Evolutionary conservation across 352 stramenopile genomes (phyloP), one percentile per base, ranked within the genome.

Genomic region (Globisporangium mamillatum): DNA sequence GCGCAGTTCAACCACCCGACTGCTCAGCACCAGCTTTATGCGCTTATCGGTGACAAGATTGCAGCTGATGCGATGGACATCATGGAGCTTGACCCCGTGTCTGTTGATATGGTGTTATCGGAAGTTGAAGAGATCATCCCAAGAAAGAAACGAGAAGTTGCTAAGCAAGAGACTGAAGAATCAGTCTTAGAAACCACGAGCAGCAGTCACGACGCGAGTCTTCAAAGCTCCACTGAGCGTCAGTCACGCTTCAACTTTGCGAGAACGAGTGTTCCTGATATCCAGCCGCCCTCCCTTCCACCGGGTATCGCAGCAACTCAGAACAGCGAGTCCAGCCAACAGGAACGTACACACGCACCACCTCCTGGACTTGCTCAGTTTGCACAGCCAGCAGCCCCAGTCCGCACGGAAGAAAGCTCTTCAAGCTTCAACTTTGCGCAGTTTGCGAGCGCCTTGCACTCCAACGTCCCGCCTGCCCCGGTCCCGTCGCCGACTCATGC

Each of bases 181-280:
- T 6, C 34, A 41, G 44, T 18, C 9, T 60, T 54, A 16, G 41
- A 53, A 32, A 56, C n/a, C 38, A 79, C 10, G 55, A 70, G 60
- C 63, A 74, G 48, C 56, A 63, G 56, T 68, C 36, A 36, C 18
- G 60, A 70, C 2, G 14, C 14, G 58, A 56, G 24, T n/a, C 48
- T 29, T 41, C 66, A 66, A 12, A 58, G 9, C 12, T 27, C 50
- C 16, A 18, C 38, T 6, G 57, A 66, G 9, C 66, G 66, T 32
- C 68, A 83, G 55, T 88, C 82, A 6, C 82, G 82, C 24, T 91
- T 91, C 68, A 81, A 75, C 24, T 91, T 91, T 70, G 82, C 82
- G 24, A 75, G 79, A 27, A 56, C 67, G 16, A 61, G 48, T 24
- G 57, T 27, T 48, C 12, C 63, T 34, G 22, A n/a, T 14, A n/a